Conservation (phyloP, 139 green algal genomes). For the Spirogloea muscicola region DNA sequence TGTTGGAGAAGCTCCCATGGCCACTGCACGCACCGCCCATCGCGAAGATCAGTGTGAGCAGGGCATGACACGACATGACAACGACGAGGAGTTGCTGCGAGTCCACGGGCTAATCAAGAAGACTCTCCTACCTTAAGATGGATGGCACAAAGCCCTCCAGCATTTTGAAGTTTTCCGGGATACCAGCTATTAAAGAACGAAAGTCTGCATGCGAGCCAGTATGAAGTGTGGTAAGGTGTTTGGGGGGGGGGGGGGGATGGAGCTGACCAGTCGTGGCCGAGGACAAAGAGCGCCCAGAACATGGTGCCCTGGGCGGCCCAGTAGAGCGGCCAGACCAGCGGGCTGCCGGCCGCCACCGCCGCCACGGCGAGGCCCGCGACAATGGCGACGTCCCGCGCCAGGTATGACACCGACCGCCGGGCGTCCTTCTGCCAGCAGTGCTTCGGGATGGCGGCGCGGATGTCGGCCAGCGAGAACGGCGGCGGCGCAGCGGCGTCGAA, state of each 20-base stretch:
- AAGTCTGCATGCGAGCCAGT: no score
- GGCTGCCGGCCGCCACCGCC: conserved; percentile 66
- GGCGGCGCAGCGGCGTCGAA: conserved; percentile 55
- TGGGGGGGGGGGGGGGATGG: no score
- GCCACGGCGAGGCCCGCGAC: conserved; percentile 72
- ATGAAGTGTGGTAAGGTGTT: no score
- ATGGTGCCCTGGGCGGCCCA: conserved; percentile 94
- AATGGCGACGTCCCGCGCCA: conserved; percentile 76
- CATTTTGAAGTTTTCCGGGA: no score
- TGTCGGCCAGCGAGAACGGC: conserved; percentile 77
- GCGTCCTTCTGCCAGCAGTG: conserved; percentile 78
- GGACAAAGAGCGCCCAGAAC: conserved; percentile 95
- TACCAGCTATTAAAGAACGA: no score
- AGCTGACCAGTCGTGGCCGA: conserved; percentile 87
- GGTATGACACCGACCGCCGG: conserved; percentile 64
- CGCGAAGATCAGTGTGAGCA: no score
- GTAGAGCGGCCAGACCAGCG: conserved; percentile 83
- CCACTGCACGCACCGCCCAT: no score
- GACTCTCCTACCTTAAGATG: no score
- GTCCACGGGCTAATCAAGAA: no score
- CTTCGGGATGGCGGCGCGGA: conserved; percentile 75
- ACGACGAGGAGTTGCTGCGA: no score
- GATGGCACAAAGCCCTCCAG: no score
- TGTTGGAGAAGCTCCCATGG: conserved; percentile 85
- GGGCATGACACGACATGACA: no score